These are phyloP conservation scores for Marasmius oreades DNA, from an alignment of 1,284 basidiomycete species.

Conservation along the genomic window DNA sequence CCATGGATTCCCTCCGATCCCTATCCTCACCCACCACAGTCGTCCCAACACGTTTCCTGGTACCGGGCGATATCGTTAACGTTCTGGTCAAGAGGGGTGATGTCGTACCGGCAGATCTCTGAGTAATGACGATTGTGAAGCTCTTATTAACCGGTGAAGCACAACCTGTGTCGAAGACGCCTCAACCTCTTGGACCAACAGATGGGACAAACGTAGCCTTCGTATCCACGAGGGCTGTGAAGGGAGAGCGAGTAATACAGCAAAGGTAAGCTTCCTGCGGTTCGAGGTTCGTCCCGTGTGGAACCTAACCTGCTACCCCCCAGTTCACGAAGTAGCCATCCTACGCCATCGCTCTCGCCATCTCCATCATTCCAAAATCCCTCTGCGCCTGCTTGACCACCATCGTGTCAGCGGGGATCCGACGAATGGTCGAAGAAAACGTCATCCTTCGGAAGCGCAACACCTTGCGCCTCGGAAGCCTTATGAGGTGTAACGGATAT, in stretches of 20 bases:
- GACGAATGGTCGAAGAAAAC: constrained; percentile 46
- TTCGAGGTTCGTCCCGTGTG: background rate
- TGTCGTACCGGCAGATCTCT: constrained; percentile 56
- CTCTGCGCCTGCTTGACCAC: constrained; percentile 40
- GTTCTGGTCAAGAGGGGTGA: constrained; percentile 47
- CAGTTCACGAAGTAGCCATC: constrained; percentile 41
- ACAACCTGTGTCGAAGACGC: constrained; percentile 58
- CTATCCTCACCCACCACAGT: constrained; percentile 58
- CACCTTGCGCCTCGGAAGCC: constrained; percentile 50
- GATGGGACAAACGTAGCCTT: constrained; percentile 54
- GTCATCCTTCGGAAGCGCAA: constrained; percentile 53
- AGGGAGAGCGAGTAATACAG: constrained; percentile 52
- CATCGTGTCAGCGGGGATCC: constrained; percentile 48
- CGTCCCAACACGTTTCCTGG: constrained; percentile 57
- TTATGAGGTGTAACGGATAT: constrained; percentile 48
- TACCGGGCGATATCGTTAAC: constrained; percentile 59
- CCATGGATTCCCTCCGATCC: constrained; percentile 54
- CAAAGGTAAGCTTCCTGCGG: too few species aligned
- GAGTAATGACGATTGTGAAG: constrained; percentile 48
- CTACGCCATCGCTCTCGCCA: constrained; percentile 40
- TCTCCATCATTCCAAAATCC: constrained; percentile 40
- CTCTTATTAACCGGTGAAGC: constrained; percentile 69
- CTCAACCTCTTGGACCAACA: constrained; percentile 42
- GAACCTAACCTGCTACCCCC: background rate
- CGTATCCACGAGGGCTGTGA: constrained; percentile 60